Evolutionary conservation across 2,329 filamentous ascomycete species (phyloP).

Genomic region (Paecilomyces dactylethromorphus): DNA sequence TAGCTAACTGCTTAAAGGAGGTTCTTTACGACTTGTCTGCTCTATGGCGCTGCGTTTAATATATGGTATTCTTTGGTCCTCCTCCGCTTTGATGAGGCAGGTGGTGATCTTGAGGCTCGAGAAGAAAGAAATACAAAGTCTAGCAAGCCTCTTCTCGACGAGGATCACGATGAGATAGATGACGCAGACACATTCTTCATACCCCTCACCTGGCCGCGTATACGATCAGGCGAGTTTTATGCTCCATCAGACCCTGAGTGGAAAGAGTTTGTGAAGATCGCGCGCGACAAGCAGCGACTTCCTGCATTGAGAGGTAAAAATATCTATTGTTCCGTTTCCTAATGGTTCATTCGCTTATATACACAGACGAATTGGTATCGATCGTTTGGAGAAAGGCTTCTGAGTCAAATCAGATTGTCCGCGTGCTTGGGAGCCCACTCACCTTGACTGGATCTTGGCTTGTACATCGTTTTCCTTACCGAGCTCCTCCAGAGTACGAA

Average conservation of each 20-base stretch:
- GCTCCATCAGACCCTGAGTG: conserved; percentile 53
- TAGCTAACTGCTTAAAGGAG: conserved; percentile 12
- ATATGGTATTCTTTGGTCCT: conserved; percentile 26
- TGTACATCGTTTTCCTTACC: conserved; percentile 53
- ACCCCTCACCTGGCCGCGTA: conserved; percentile 50
- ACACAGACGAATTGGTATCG: conserved; percentile 41
- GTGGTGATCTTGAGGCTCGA: conserved; percentile 13
- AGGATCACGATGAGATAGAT: conserved; percentile 17
- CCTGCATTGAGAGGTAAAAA: conserved; percentile 39
- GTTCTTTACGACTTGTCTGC: conserved; percentile 20
- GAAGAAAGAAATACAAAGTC: conserved; percentile 4
- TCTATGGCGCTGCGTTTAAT: conserved; percentile 27
- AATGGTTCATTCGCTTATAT: conserved; percentile 6
- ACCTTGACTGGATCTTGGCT: conserved; percentile 52
- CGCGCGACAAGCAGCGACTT: conserved; percentile 45
- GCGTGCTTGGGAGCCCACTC: conserved; percentile 43
- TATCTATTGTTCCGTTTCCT: conserved; percentile 9
- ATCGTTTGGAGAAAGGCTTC: conserved; percentile 39
- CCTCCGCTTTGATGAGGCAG: conserved; percentile 21
- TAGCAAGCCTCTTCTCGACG: background rate
- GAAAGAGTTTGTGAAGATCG: conserved; percentile 54
- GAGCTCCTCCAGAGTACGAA: conserved; percentile 54
- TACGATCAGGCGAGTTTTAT: conserved; percentile 24
- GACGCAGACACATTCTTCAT: conserved; percentile 50
- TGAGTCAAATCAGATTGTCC: conserved; percentile 37